A percentile compares a stretch with the other conserved stretches of the same genome.
Conservation (phyloP, 139 green algal species). For the Chlamydomonas sphaeroides region DNA sequence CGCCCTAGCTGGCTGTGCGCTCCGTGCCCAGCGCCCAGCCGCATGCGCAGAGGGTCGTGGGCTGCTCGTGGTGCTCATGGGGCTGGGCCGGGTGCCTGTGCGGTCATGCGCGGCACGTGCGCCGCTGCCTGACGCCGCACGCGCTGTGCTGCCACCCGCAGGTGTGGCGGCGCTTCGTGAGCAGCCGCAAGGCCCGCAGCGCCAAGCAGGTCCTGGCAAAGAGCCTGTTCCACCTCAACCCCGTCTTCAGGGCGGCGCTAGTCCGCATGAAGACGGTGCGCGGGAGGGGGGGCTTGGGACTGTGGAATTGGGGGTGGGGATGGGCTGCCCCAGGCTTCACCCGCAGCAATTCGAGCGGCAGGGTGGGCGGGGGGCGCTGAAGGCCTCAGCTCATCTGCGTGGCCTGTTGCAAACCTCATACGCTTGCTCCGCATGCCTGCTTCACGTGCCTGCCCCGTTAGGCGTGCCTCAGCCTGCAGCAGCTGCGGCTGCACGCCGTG, state of each 20-base stretch:
- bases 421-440: not conserved
- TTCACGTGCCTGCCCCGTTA: not conserved
- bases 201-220: conserved; percentile 52
- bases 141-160: no score
- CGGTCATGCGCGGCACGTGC: no score
- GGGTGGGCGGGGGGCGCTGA: no score
- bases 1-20: no score
- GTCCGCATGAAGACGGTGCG: conserved; percentile 39
- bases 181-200: conserved; percentile 49
- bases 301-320: no score
- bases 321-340: no score
- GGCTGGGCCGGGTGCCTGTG: not conserved
- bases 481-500: conserved; percentile 29
- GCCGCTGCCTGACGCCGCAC: no score
- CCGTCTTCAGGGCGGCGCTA: conserved; percentile 59
- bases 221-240: conserved; percentile 68
- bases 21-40: no score
- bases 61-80: no score
- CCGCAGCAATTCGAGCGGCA: no score
- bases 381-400: not conserved
- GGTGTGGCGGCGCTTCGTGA: conserved; percentile 64
- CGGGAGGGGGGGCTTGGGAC: no score
- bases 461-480: conserved; percentile 28
- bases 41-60: no score
- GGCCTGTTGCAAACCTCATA: not conserved